Base-by-base conservation (phyloP, 805 yeast species). In the Brettanomyces custersianus region DNA sequence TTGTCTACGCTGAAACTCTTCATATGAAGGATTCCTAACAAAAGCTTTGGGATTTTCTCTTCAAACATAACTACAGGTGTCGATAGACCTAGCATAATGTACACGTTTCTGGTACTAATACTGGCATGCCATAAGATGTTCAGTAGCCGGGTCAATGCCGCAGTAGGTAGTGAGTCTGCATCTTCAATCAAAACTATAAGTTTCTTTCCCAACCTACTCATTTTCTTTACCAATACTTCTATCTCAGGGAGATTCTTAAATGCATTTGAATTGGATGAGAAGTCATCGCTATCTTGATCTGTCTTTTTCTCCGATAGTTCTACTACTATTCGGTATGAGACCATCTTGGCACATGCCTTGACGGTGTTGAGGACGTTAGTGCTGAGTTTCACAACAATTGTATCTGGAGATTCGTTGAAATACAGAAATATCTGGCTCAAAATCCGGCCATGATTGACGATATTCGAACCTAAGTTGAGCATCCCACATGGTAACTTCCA, bases 381-480 rank as follows among this genome's bases (percentile, higher is more conserved):
- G 31, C 44, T 45, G 16, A 45, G 26, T 12, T 39, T 34, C 8
- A 44, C 41, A 18, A 45, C 34, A n/a, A 40, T 27, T 9, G 29
- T 15, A 10, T 35, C 40, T 25, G 44, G 45, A 3, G 34, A 41
- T 11, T 17, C 33, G 34, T 29, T 37, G n/a, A 57, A 25, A 31
- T 49, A 45, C 3, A 38, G 41, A 18, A 43, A 43, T 19, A 57
- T 47, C 31, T 54, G 53, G 16, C 51, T 45, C 8, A 62, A 50
- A 24, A 60, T 38, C 21, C 63, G 57, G 18, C 64, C 51, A 35
- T 60, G 65, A 20, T 66, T 63, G 2, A 69, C 52, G 17, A 64
- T 55, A 40, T 66, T 68, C 4, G 71, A 57, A 3, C 72, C 73
- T 29, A 68, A 46, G 35, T 52, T 52, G 8, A 68, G 42, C 34